phyloP scores from a whole-genome alignment of 176 grass and related monocot species.

The Triticum dicoccoides region DNA sequence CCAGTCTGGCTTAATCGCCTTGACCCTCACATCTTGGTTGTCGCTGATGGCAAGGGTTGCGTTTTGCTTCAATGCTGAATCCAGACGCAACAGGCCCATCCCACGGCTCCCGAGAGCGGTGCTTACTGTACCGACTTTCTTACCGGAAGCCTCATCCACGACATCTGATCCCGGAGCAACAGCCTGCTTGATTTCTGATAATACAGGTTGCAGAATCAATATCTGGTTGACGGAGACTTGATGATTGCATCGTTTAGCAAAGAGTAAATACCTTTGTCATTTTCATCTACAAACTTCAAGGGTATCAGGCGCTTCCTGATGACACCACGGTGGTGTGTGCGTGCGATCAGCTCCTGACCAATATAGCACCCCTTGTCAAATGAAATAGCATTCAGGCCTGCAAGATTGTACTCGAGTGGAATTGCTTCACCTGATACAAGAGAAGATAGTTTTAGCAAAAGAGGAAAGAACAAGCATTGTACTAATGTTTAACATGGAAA shows the following conservation, averaged over 20 bases:
- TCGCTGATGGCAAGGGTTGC: constrained; percentile 36
- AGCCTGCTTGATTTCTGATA: constrained; percentile 58
- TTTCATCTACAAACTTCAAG: constrained; percentile 50
- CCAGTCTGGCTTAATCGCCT: constrained; percentile 72
- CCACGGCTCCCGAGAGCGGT: constrained; percentile 57
- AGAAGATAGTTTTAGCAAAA: background rate
- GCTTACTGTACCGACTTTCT: constrained; percentile 68
- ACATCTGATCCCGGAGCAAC: constrained; percentile 65
- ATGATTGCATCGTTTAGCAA: background rate
- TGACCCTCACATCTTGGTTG: constrained; percentile 42
- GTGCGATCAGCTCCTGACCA: constrained; percentile 90
- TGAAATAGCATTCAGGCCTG: constrained; percentile 84
- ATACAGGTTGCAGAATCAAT: background rate
- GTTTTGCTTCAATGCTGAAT: constrained; percentile 50
- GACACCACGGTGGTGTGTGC: constrained; percentile 88
- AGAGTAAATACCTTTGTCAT: constrained; percentile 53
- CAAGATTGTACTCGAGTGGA: constrained; percentile 89
- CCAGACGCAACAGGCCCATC: constrained; percentile 63
- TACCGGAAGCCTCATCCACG: constrained; percentile 43
- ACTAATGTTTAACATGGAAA: background rate
- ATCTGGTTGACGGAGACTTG: background rate
- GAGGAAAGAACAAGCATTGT: background rate
- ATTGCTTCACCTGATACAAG: constrained; percentile 71
- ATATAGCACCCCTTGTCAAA: constrained; percentile 97
- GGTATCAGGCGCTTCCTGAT: constrained; percentile 85